Evolutionary conservation across 2,329 filamentous ascomycete species (phyloP), one percentile per base, ranked within the genome.

Genomic region (Talaromyces sp.): DNA sequence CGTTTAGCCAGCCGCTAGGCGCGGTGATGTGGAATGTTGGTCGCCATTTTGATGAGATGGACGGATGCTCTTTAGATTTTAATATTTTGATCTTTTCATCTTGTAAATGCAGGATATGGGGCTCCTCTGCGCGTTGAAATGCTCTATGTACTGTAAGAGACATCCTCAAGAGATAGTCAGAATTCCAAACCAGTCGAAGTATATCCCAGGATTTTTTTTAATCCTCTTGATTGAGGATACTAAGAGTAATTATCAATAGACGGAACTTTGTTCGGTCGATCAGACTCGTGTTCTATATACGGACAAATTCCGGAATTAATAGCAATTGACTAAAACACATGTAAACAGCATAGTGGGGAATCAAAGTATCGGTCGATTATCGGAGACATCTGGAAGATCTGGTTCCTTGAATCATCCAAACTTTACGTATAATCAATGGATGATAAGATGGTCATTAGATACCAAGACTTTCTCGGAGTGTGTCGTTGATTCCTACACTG

Each of bases 1-100:
- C 77, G 55, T 79, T 79, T 65, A 78, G 69, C 77, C 77, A 79
- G 21, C 74, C 74, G 32, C 56, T 60, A 8, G 73, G 70, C 1
- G 76, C 70, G 26, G 67, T 68, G 5, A 78, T 57, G 60, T 79
- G 77, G 61, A 72, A 77, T 1, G 65, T 65, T 50, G 73, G 73
- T 19, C 66, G 62, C 68, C 68, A 69, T 32, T 32, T 32, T 32
- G 31, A 32, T 11, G 31, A 29, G 7, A 7, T 7, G 27, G 27
- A 26, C 26, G 5, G 31, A 6, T 32, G 41, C 7, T 43, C 5
- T 43, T 11, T 43, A 5, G n/a, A n/a, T n/a, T n/a, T 5, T 46
- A 17, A 46, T 21, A 52, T 52, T 7, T 29, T 7, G 27, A 29
- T 1, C 8, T 29, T 4, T 9, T 53, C 26, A 31, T 53, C 27